These are phyloP conservation scores for Kappamyces sp. DNA, from an alignment of 192 early-diverging fungal genomes.

Conservation along the genomic window DNA sequence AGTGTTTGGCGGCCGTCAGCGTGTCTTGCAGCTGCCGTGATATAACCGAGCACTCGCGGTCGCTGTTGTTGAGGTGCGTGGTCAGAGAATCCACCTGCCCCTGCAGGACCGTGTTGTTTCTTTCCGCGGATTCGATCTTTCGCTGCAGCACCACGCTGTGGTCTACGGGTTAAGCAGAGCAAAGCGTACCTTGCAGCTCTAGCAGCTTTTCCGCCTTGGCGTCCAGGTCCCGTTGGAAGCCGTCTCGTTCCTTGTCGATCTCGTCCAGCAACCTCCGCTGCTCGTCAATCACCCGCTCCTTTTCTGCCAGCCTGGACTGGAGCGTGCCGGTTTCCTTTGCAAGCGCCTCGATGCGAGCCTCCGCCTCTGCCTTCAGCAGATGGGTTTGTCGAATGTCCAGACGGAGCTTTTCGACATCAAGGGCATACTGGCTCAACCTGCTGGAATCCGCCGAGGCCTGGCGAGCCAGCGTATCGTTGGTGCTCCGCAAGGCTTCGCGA, in stretches of 20 bases:
- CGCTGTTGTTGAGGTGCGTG: conserved; percentile 34
- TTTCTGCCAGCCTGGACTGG: conserved; percentile 10
- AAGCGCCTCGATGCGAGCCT: too few species aligned
- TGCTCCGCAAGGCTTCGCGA: too few species aligned
- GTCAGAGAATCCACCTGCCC: conserved; percentile 29
- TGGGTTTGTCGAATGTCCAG: too few species aligned
- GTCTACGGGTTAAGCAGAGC: conserved; percentile 1
- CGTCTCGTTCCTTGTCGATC: conserved; percentile 39
- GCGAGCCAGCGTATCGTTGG: too few species aligned
- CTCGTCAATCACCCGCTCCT: conserved; percentile 19
- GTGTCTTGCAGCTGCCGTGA: conserved; percentile 14
- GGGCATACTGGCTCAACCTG: too few species aligned
- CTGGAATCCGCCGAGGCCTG: too few species aligned
- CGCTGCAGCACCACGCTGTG: conserved; percentile 3
- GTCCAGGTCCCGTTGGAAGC: conserved; percentile 30
- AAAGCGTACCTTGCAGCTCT: conserved; percentile 21
- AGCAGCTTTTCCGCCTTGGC: conserved; percentile 23
- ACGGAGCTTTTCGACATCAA: too few species aligned
- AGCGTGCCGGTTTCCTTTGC: too few species aligned
- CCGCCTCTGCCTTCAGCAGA: too few species aligned
- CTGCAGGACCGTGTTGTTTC: conserved; percentile 18
- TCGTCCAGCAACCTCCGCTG: conserved; percentile 28
- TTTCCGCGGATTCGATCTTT: conserved; percentile 15
- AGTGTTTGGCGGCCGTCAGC: conserved; percentile 1
- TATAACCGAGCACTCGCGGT: conserved; percentile 17